These are phyloP conservation scores for Rubia tinctorum DNA, from an alignment of 305 asterid species.

Conservation along the genomic window DNA sequence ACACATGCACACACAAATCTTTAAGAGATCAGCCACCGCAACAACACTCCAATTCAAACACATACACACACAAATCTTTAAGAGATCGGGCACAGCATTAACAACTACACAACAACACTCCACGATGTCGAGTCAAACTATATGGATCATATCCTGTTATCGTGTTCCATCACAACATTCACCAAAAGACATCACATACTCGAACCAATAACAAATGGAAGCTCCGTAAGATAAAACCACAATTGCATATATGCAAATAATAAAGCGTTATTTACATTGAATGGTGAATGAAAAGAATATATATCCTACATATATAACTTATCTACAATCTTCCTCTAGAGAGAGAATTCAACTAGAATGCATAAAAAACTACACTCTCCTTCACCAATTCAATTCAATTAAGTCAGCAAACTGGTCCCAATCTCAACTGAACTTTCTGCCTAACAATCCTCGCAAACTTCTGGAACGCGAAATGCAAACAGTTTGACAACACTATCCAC, in stretches of 20 bases:
- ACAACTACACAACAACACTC: not conserved
- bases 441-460: slow-evolving; percentile 57
- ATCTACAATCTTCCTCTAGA: slow-evolving; percentile 11
- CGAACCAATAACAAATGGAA: not conserved
- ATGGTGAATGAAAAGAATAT: slow-evolving; percentile 12
- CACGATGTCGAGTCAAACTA: not conserved
- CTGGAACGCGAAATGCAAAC: slow-evolving; percentile 78
- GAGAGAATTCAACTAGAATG: slow-evolving; percentile 9
- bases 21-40: too few species aligned
- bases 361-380: not conserved
- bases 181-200: not conserved
- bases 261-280: slow-evolving; percentile 37
- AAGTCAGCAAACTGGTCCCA: slow-evolving; percentile 52
- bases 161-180: not conserved
- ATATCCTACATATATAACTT: slow-evolving; percentile 9
- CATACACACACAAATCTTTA: too few species aligned
- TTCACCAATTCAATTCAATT: slow-evolving; percentile 4
- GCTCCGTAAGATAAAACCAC: not conserved
- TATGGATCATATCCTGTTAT: not conserved
- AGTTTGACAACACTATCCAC: slow-evolving; percentile 79
- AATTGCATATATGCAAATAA: slow-evolving; percentile 24
- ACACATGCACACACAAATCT: not conserved
- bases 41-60: not conserved
- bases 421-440: slow-evolving; percentile 51
- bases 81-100: too few species aligned